These are phyloP conservation scores for Pleurotus pulmonarius DNA, from an alignment of 768 basidiomycete species.

Conservation along the genomic window DNA sequence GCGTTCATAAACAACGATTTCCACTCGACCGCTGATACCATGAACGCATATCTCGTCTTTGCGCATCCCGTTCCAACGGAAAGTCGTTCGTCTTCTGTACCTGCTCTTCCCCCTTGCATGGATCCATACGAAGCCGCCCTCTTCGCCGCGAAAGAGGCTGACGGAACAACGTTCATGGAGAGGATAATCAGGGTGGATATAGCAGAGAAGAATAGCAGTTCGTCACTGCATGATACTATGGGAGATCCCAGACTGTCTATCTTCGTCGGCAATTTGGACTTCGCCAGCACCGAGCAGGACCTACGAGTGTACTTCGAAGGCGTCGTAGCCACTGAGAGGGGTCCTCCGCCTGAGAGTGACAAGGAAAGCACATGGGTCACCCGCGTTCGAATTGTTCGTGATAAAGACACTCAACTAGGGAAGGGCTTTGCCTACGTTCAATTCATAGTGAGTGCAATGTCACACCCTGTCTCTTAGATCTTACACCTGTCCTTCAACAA, in stretches of 20 bases:
- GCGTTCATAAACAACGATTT: constrained; percentile 93
- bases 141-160: constrained; percentile 51
- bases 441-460: constrained; percentile 57
- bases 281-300: constrained; percentile 88
- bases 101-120: constrained; percentile 44
- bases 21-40: constrained; percentile 68
- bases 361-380: constrained; percentile 59
- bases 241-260: constrained; percentile 78
- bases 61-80: constrained; percentile 54
- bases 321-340: constrained; percentile 66
- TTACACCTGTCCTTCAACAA: not conserved
- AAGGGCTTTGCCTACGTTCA: constrained; percentile 96
- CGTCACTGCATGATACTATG: constrained; percentile 23
- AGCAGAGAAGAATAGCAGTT: constrained; percentile 33
- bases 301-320: constrained; percentile 84
- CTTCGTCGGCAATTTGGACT: constrained; percentile 93
- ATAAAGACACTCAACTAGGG: constrained; percentile 88
- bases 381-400: constrained; percentile 83
- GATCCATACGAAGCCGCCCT: constrained; percentile 71
- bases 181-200: constrained; percentile 78
- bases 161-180: constrained; percentile 73
- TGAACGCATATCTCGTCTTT: constrained; percentile 92
- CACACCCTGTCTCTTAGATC: not conserved
- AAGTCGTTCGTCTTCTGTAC: constrained; percentile 44
- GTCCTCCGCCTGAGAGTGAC: constrained; percentile 39